Evolutionary conservation across 352 stramenopile genomes (phyloP), one percentile per base, ranked within the genome.

Genomic region (Phytophthora capsici): DNA sequence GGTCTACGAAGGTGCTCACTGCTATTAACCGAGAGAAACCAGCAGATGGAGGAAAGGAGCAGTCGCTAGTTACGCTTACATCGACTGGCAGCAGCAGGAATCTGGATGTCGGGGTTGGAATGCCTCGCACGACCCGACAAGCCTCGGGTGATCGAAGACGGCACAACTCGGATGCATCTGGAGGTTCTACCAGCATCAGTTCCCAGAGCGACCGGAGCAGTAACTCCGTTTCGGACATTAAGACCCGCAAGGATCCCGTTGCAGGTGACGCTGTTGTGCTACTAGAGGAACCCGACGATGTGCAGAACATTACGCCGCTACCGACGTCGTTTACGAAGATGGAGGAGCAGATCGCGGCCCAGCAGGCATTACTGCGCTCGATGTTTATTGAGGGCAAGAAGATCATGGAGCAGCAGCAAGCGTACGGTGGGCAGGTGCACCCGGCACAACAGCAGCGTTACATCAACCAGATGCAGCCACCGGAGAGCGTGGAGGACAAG

Each of bases 331-430:
- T 93, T 47, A 75, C 72, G 6, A 87, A 86, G 57, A 90, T 93
- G 84, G 82, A 93, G 63, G 78, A 93, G 60, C 83, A 86, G 57
- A 93, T 93, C 51, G 84, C 84, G 1, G 82, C 75, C 6, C 84
- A 93, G 64, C 82, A 93, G 67, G 73, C 80, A 55, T 69, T 93
- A 20, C 51, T 93, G 23, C 77, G 84, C 19, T 88, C 78, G 30
- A 90, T 92, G 79, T 78, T 89, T 58, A 72, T 88, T 63, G 80
- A 92, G 49, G 84, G 84, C 50, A 76, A 90, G 59, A 89, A 89
- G 69, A 90, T 92, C 32, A 89, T 90, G 81, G 58, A 88, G 58
- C 65, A 88, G 45, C 48, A 82, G 66, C 57, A 78, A 54, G 17
- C 45, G 26, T 70, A 74, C 45, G 52, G 62, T 17, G 58, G 63